Evolutionary conservation across 73 alveolate species (phyloP).

Genomic region (Loxodes magnus): DNA sequence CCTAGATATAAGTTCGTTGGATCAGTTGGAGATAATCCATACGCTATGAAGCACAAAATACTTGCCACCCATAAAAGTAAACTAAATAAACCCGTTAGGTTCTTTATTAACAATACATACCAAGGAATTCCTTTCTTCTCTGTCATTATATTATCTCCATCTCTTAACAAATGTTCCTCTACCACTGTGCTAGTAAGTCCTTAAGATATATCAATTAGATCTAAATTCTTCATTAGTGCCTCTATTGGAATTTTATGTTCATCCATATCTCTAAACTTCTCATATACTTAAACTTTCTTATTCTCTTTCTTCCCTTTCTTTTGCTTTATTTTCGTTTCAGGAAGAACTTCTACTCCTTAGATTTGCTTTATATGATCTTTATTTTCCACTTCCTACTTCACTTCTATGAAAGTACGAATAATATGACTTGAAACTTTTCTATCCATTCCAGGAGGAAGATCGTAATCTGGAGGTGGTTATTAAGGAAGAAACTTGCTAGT

Average conservation of each 20-base stretch:
- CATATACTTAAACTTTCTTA: neutral
- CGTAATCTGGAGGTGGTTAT: too few relatives aligned
- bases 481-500: too few relatives aligned
- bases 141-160: slow-evolving; percentile 68
- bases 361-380: too few relatives aligned
- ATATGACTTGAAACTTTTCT: too few relatives aligned
- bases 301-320: neutral
- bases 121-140: slow-evolving; percentile 74
- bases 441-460: too few relatives aligned
- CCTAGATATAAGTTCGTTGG: slow-evolving; percentile 71
- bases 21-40: slow-evolving; percentile 61
- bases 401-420: too few relatives aligned
- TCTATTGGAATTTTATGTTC: slow-evolving; percentile 33
- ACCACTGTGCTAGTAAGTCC: slow-evolving; percentile 30
- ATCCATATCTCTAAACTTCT: slow-evolving; percentile 31
- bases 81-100: slow-evolving; percentile 61
- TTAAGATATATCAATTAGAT: slow-evolving; percentile 7
- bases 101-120: slow-evolving; percentile 44
- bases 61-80: slow-evolving; percentile 79
- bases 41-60: slow-evolving; percentile 56
- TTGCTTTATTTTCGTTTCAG: neutral
- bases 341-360: too few relatives aligned
- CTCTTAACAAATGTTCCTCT: slow-evolving; percentile 23
- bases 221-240: slow-evolving; percentile 13
- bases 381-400: too few relatives aligned